Evolutionary conservation across 106 monocot genomes (phyloP), one percentile per base, ranked within the genome.

Genomic region (Gastrodia elata): DNA sequence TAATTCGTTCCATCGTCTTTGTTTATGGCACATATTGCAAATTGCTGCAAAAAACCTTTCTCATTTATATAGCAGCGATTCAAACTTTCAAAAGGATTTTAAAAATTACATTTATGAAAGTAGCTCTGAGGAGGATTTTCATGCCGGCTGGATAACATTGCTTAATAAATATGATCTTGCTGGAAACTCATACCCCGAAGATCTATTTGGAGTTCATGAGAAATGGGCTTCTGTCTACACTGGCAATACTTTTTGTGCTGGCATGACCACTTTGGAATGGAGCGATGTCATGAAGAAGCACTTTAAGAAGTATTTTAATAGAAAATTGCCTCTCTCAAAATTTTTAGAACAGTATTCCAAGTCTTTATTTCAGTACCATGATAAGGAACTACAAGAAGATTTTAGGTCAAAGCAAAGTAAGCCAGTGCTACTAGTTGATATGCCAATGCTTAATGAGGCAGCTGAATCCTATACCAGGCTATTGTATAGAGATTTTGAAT

Each of bases 1-100:
- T 3, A 68, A 74, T 20, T 49, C 80, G 41, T 61, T 46, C 20
- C 82, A 88, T 80, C 73, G 77, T 18, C 34, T 88, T 69, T 88
- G 82, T 80, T 42, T 85, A 58, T 88, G 88, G 82, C 84, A 88
- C 44, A 67, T 88, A 24, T 74, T 68, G 28, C 82, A 85, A n/a
- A 82, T 80, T 78, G 48, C 80, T 44, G 61, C 39, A 5, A 77
- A 75, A 35, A 65, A 82, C 5, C 73, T 88, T 2, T 69, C 77
- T 56, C 73, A 78, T 68, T 70, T 77, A 15, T 77, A 71, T 26
- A 44, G 46, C 27, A 77, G 65, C 46, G 70, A 82, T 0, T 44
- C 70, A 9, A 78, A 74, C 49, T 88, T 88, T 73, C 65, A 68
- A 16, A 77, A 69, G 36, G 84, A 88, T 28, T 88, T 88, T 38